Evolutionary conservation across 192 early-diverging fungal species (phyloP).

Genomic region (Pilaira anomala): DNA sequence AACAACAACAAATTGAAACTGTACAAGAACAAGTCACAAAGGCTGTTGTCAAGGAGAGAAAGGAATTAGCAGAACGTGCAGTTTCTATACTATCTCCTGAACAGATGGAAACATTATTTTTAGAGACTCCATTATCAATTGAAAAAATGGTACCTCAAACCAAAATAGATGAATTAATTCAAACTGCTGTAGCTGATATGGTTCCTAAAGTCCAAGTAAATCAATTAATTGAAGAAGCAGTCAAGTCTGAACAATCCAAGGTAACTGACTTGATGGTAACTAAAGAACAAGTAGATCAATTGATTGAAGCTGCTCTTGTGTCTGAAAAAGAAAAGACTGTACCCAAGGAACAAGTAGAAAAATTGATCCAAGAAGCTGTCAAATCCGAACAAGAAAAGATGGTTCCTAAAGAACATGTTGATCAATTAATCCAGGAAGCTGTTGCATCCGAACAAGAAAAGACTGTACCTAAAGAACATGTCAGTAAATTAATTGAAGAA

Average conservation of each 20-base stretch:
- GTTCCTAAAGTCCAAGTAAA: neutral
- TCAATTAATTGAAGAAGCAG: neutral
- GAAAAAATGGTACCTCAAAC: neutral
- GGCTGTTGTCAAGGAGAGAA: neutral
- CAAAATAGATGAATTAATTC: neutral
- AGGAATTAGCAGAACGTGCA: neutral
- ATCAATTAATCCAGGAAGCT: neutral
- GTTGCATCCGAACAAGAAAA: neutral
- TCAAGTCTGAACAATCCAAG: neutral
- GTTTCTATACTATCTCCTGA: neutral
- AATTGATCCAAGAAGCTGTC: neutral
- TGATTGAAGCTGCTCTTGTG: neutral
- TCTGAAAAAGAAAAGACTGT: neutral
- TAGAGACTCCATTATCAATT: neutral
- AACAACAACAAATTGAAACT: no score
- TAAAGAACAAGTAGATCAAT: neutral
- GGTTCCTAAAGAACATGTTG: neutral
- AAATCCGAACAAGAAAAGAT: neutral
- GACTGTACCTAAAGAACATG: neutral
- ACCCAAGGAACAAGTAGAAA: neutral
- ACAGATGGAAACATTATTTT: neutral
- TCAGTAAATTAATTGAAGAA: neutral
- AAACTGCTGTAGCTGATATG: neutral
- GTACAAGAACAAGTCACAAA: neutral
- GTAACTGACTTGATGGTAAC: neutral